Conservation (phyloP, 169 alveolate genomes). For the Eimeria zaria region DNA sequence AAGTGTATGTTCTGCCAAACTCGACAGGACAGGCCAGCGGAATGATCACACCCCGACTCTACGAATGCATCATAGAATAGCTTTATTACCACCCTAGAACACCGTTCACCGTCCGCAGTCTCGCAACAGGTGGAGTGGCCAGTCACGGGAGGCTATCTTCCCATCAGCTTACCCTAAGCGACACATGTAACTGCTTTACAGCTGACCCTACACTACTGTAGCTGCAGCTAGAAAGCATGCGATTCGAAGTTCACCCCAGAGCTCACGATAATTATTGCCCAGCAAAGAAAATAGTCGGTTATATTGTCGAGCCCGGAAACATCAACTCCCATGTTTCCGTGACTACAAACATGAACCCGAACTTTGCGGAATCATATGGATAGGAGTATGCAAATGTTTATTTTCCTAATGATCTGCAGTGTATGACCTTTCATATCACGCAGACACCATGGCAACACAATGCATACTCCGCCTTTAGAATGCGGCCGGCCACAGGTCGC, state of each 20-base stretch:
- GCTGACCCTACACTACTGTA: neutral
- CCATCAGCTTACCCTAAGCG: neutral
- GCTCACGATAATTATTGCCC: neutral
- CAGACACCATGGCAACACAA: neutral
- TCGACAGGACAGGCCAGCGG: neutral
- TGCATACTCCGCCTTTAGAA: neutral
- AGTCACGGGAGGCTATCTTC: neutral
- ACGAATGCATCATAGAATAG: neutral
- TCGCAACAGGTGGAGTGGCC: neutral
- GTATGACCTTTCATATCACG: neutral
- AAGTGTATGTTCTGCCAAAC: neutral
- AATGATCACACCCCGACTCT: neutral
- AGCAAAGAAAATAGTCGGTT: neutral
- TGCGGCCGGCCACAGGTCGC: neutral
- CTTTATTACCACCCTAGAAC: neutral
- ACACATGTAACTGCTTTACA: neutral
- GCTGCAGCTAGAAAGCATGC: neutral
- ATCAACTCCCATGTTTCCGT: neutral
- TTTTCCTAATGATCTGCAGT: neutral
- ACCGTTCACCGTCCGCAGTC: neutral
- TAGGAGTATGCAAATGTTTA: neutral
- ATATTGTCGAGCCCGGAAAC: neutral
- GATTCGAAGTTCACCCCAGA: neutral
- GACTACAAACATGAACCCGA: neutral
- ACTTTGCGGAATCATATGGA: neutral